Evolutionary conservation across 345 rosid genomes (phyloP).

Genomic region (Psidium friedrichsthalianum): DNA sequence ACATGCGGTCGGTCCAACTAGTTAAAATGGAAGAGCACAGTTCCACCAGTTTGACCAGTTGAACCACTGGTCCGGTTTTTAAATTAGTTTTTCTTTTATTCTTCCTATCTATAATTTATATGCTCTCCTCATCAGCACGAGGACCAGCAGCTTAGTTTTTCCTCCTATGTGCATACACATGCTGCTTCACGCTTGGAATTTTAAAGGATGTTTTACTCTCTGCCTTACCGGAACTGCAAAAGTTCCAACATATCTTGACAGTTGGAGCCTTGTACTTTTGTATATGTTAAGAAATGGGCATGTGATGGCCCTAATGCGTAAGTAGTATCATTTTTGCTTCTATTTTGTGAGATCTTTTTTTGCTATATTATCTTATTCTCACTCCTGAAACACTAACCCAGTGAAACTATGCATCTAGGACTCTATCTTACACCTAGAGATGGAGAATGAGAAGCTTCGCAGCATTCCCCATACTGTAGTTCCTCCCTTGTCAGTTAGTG

Average conservation of each 20-base stretch:
- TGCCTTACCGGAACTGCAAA: background rate
- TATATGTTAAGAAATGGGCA: background rate
- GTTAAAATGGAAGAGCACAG: background rate
- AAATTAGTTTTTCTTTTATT: background rate
- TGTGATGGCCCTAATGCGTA: background rate
- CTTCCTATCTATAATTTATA: background rate
- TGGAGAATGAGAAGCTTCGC: slow-evolving; percentile 3
- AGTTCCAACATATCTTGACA: background rate
- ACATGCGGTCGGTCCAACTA: background rate
- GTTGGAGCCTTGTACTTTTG: background rate
- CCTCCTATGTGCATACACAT: background rate
- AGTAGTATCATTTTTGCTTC: background rate
- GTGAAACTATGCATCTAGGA: background rate
- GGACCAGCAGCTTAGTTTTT: background rate
- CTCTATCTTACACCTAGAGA: background rate
- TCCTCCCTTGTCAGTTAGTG: background rate
- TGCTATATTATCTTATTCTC: background rate
- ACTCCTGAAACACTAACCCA: background rate
- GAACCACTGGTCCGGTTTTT: background rate
- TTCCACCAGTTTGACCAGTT: background rate
- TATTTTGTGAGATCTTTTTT: background rate
- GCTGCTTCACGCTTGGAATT: background rate
- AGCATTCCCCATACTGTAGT: background rate
- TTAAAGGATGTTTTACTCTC: background rate
- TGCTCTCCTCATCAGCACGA: background rate